Base-by-base conservation (phyloP, 2,329 filamentous ascomycete genomes). In the Colletotrichum simmondsii region DNA sequence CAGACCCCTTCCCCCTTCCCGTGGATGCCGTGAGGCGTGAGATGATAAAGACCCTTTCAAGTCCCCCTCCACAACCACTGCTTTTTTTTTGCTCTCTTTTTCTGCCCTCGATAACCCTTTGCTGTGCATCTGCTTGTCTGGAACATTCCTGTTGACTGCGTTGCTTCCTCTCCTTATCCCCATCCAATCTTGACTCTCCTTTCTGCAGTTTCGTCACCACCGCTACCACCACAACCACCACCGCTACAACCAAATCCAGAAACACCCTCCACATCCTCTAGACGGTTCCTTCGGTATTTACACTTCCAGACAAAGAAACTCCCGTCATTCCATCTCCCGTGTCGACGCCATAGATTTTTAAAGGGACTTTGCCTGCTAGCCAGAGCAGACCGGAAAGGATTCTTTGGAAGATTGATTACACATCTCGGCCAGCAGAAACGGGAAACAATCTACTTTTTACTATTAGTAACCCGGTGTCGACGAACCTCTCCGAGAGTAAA, bases 31-130 rank as follows among this genome's bases (percentile, higher is more conserved):
- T 46, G 37, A 28, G 65, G 53, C 65, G 59, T 46, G 37, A 59
- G 59, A 65, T 65, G 69, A 72, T 72, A 72, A 72, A 72, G 69
- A 72, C 69, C 69, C 65, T 69, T 72, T 60, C 42, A 59, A 64
- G 24, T 69, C 68, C 69, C 69, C 69, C 58, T 72, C 65, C 69
- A 60, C 19, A 32, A 53, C 32, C n/a, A 22, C 7, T 11, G n/a
- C 59, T 26, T 54, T 22, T 54, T 22, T 28, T 53, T 24, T 22
- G 24, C 42, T 35, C 59, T 35, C 57, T 22, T 30, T 8, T 32
- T 19, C 64, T 22, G 24, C 24, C 32, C 35, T 57, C 10, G 53
- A 12, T 49, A 46, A 35, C 5, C 64, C 35, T 60, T 67, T 62
- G 60, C 52, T 49, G 56, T 57, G 68, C 57, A 61, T 71, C 56